Conservation (phyloP, 2,329 filamentous ascomycete species). For the Sporothrix curviconia region DNA sequence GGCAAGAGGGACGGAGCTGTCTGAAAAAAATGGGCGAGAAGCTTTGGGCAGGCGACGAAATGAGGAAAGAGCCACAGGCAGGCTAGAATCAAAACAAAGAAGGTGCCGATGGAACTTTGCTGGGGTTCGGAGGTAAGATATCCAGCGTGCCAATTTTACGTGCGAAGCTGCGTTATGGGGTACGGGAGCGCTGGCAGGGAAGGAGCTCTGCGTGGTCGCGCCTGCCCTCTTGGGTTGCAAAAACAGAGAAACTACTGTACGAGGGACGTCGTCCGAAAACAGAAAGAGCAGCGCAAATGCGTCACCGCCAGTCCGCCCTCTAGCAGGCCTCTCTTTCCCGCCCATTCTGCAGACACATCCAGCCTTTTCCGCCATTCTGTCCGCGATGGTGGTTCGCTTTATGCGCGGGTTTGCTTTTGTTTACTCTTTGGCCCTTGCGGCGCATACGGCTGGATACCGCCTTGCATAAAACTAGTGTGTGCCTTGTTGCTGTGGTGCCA, state of each 20-base stretch:
- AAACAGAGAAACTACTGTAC: not conserved
- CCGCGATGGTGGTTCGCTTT: not conserved
- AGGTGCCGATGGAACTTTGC: constrained; percentile 12
- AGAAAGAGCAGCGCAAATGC: not conserved
- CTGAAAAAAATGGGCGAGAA: not conserved
- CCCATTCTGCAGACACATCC: too few relatives aligned
- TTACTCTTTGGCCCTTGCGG: not conserved
- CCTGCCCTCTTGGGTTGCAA: constrained; percentile 12
- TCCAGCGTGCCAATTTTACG: constrained; percentile 1
- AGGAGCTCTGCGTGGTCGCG: constrained; percentile 11
- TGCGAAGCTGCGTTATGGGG: not conserved
- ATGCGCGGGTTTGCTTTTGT: constrained; percentile 1
- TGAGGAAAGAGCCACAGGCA: constrained; percentile 6
- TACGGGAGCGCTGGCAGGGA: not conserved
- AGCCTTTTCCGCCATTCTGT: too few relatives aligned
- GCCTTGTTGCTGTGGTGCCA: constrained; percentile 17
- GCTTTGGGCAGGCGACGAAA: constrained; percentile 10
- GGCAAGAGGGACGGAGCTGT: not conserved
- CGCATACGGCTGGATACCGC: not conserved
- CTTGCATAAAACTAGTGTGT: not conserved
- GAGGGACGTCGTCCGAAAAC: not conserved
- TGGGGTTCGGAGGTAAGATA: constrained; percentile 3
- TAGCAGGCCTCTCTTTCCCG: too few relatives aligned
- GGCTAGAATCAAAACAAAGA: constrained; percentile 16
- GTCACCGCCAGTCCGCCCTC: constrained; percentile 3